These are phyloP conservation scores for Saturnispora zaruensis DNA, from an alignment of 805 yeast genomes.

Conservation along the genomic window DNA sequence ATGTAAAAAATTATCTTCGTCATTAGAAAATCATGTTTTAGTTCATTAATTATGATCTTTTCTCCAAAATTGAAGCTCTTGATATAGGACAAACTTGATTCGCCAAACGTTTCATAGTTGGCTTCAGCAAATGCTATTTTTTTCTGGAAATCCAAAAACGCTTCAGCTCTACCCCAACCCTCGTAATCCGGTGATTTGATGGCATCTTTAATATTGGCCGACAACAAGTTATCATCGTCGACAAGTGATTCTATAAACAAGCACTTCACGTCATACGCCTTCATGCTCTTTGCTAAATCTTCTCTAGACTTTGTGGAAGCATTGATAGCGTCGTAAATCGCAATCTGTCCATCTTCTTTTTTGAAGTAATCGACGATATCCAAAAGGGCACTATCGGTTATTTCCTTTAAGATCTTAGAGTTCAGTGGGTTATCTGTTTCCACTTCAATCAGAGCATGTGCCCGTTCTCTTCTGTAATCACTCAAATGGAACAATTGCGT, in stretches of 20 bases:
- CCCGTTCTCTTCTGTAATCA: constrained; percentile 64
- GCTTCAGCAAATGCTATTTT: constrained; percentile 63
- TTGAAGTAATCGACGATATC: constrained; percentile 69
- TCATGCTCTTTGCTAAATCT: constrained; percentile 46
- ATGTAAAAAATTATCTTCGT: constrained; percentile 87
- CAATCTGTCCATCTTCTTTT: constrained; percentile 82
- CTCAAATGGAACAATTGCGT: constrained; percentile 89
- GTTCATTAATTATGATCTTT: constrained; percentile 65
- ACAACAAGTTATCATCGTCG: constrained; percentile 60
- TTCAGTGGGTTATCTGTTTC: constrained; percentile 54
- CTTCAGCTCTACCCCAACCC: constrained; percentile 65
- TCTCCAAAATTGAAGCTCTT: constrained; percentile 90
- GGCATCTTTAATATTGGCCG: constrained; percentile 76
- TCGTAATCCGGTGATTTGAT: constrained; percentile 79
- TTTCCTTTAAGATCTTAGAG: constrained; percentile 46
- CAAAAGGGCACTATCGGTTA: constrained; percentile 53
- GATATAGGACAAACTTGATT: constrained; percentile 55
- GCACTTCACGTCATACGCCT: constrained; percentile 56
- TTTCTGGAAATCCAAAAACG: constrained; percentile 66
- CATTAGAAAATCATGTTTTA: constrained; percentile 79
- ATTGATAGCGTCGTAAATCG: constrained; percentile 92
- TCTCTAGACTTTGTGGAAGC: constrained; percentile 64
- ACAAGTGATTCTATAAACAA: constrained; percentile 83
- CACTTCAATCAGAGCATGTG: constrained; percentile 28
- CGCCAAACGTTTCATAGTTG: constrained; percentile 65